Base-by-base conservation (phyloP, 306 rosid species). In the Cicer yamashitae region DNA sequence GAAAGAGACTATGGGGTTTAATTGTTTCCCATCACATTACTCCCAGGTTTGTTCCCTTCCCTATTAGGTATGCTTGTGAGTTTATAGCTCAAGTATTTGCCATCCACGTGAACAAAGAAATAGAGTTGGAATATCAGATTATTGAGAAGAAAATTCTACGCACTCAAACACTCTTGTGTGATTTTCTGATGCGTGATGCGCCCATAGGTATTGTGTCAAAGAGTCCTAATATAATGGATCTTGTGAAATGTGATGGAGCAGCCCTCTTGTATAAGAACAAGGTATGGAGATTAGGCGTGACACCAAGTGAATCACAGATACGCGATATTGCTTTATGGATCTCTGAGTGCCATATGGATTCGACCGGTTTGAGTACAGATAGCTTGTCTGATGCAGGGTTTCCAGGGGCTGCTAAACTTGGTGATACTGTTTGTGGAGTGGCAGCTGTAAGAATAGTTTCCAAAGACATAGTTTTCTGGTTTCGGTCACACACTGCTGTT, bases 31-130 rank as follows among this genome's bases (percentile, higher is more conserved):
- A 94, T 65, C 90, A 90, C 87, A 85, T 93, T 75, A 82, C 87
- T 83, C 96, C 98, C 4, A 89, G 97, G 81, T 90, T 91, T 79
- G 91, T 94, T 78, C 96, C 98, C 20, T 94, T 94, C 84, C 98
- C 98, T 81, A 96, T 94, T 53, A 85, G 98, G 83, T 94, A 91
- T 86, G 98, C 98, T 62, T 94, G 98, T 80, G 98, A 94, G 70
- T 94, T 94, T 58, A 88, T 94, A 71, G 87, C 96, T 67, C 98
- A 94, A 86, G 98, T 91, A 44, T 94, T 94, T 89, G 91, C 94
- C 74, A 89, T 94, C 80, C 97, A 94, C 82, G 97, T 94, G 80
- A 90, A 90, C 81, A 94, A 86, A 85, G 98, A 91, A 82, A 43
- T 91, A 43, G 97, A 94, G 82, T 80, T 94, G 67, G 97, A 91